Evolutionary conservation across 2,329 filamentous ascomycete genomes (phyloP).

Genomic region (Myriosclerotinia curreyana): DNA sequence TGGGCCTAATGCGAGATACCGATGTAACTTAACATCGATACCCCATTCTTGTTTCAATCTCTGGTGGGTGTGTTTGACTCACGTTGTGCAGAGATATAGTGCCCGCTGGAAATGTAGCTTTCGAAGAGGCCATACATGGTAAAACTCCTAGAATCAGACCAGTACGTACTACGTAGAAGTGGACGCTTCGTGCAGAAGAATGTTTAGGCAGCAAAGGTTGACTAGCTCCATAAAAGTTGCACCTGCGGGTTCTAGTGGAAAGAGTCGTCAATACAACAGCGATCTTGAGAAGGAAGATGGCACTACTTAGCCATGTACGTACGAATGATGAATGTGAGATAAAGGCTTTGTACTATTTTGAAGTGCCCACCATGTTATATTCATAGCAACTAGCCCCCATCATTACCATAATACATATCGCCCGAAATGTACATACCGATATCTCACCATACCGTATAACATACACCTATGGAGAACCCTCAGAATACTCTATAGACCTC

Average conservation of each 20-base stretch:
- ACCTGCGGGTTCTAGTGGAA: not conserved
- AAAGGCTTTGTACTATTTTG: not conserved
- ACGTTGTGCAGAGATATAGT: not conserved
- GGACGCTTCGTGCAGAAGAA: not conserved
- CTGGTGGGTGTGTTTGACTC: not conserved
- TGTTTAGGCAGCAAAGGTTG: not conserved
- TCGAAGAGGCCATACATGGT: not conserved
- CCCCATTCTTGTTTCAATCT: not conserved
- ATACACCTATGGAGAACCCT: not conserved
- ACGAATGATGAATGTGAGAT: not conserved
- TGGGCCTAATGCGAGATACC: too few species aligned
- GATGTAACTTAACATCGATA: not conserved
- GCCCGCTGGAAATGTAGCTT: not conserved
- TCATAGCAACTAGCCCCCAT: not conserved
- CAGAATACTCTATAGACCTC: not conserved
- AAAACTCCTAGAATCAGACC: not conserved
- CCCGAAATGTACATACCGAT: not conserved
- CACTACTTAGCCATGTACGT: not conserved
- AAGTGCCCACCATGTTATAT: not conserved
- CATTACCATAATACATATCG: slow-evolving; percentile 1
- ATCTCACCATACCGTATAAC: not conserved
- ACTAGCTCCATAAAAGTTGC: not conserved
- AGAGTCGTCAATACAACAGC: not conserved
- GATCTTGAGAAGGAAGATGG: not conserved
- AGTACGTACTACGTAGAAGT: not conserved